These are phyloP conservation scores for Talaromyces sp. DNA, from an alignment of 2,329 filamentous ascomycete genomes.

Conservation along the genomic window DNA sequence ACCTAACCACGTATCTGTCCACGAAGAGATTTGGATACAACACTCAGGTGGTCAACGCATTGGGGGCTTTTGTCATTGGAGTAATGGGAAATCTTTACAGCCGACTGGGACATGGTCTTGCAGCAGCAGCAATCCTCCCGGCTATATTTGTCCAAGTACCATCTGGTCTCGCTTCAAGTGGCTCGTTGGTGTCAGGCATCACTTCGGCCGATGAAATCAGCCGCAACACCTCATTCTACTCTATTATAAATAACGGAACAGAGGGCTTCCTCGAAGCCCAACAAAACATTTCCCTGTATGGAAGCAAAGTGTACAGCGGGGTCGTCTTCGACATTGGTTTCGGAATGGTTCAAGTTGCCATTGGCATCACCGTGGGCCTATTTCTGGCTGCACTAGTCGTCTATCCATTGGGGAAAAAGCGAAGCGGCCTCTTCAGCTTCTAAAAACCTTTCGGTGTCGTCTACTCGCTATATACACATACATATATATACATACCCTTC, in stretches of 20 bases:
- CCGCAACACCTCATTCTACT: conserved; percentile 23
- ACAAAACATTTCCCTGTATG: conserved; percentile 18
- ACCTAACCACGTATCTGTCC: conserved; percentile 72
- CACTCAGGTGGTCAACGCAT: conserved; percentile 69
- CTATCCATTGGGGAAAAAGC: conserved; percentile 45
- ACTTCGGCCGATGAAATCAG: conserved; percentile 53
- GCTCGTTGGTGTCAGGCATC: conserved; percentile 54
- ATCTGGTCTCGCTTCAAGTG: conserved; percentile 55
- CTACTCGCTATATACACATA: background rate
- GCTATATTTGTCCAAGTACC: conserved; percentile 74
- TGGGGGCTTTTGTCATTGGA: conserved; percentile 75
- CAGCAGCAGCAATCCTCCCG: conserved; percentile 79
- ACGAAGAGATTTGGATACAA: conserved; percentile 63
- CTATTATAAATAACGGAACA: conserved; percentile 41
- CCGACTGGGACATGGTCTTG: conserved; percentile 67
- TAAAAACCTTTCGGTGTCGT: conserved; percentile 13
- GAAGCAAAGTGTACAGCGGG: conserved; percentile 16
- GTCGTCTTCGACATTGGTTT: conserved; percentile 43
- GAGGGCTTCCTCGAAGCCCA: conserved; percentile 25
- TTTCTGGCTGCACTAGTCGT: conserved; percentile 45
- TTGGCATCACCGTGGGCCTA: conserved; percentile 46
- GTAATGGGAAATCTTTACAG: conserved; percentile 77
- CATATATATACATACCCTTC: conserved; percentile 2
- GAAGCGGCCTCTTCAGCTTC: conserved; percentile 46
- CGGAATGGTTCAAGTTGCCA: conserved; percentile 46